A percentile compares a stretch with the other conserved stretches of the same genome.
Conservation (phyloP, 1,284 basidiomycete species). For the Ustilago nuda region DNA sequence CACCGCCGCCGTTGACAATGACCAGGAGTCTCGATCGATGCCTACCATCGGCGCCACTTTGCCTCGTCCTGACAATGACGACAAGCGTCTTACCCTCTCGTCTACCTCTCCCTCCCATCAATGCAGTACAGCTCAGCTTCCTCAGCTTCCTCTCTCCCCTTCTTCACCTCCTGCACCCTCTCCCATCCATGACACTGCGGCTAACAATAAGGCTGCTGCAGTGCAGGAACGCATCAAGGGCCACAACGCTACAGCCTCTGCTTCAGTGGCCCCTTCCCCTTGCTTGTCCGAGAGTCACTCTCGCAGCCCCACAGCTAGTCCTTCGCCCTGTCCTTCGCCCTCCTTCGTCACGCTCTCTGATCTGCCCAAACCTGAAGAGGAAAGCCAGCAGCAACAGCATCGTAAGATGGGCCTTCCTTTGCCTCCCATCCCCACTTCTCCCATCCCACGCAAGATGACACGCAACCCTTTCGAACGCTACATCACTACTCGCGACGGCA, state of each 20-base stretch:
- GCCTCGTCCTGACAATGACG: conserved; percentile 7
- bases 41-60: conserved; percentile 18
- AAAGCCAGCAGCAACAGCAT: not conserved
- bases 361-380: not conserved
- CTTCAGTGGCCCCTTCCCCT: conserved; percentile 24
- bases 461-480: conserved; percentile 50
- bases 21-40: conserved; percentile 27
- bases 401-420: conserved; percentile 27
- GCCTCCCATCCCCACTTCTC: conserved; percentile 37
- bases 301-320: conserved; percentile 37
- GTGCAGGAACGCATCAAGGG: not conserved
- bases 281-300: conserved; percentile 37
- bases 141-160: conserved; percentile 15
- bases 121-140: conserved; percentile 18
- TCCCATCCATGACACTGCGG: not conserved
- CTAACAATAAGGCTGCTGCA: not conserved
- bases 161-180: conserved; percentile 12
- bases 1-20: not conserved
- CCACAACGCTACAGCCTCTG: not conserved
- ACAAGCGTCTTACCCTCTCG: conserved; percentile 21
- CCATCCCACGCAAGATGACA: conserved; percentile 51
- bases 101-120: conserved; percentile 34
- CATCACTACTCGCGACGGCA: conserved; percentile 10
- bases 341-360: conserved; percentile 7
- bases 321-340: conserved; percentile 41